Evolutionary conservation across 495 filamentous ascomycete species (phyloP), one percentile per base, ranked within the genome.

Genomic region (Podospora sp.): DNA sequence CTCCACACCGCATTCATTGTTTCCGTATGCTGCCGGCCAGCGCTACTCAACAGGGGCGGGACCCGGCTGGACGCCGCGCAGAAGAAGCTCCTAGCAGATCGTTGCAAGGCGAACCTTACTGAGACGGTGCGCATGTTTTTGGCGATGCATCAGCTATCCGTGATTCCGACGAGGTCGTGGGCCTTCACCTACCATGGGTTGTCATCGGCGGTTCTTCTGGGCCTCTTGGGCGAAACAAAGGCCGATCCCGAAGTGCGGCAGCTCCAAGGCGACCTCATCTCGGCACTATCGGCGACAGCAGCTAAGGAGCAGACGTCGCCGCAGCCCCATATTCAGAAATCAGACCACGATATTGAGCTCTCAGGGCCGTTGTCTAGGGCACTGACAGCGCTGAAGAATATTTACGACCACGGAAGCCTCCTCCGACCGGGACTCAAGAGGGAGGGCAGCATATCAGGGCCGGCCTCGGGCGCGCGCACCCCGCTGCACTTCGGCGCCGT

Each of bases 71-170:
- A 79, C 14, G 24, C 70, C 0, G 40, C 71, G 7, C 83, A 87
- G 60, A 85, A 83, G 70, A 76, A 74, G 24, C 72, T 79, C 1
- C 76, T 87, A 1, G 82, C 81, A 5, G 80, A 85, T 26, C 79
- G 79, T 27, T 91, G 88, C 77, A 88, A 89, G 68, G 74, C 80
- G 26, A 89, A 87, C 71, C 72, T 91, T 11, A 82, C 84, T 7
- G 88, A 90, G 71, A 90, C 87, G 12, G 86, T 91, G 1, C 83
- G 88, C 67, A 88, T 89, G 77, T 91, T 90, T 73, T 77, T 89
- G 7, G 86, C 88, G 14, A 86, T 91, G 79, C 87, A 89, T 67
- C 87, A 89, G 68, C 78, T 89, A 65, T 89, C 87, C 6, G 81
- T 88, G 1, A 88, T 87, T 53, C 87, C 87, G 0, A 86, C 85